Percentiles rank a stretch among this genome's conserved stretches.
Conservation (phyloP, 1,139 yeast genomes). For the Insectozyma bohioensis region DNA sequence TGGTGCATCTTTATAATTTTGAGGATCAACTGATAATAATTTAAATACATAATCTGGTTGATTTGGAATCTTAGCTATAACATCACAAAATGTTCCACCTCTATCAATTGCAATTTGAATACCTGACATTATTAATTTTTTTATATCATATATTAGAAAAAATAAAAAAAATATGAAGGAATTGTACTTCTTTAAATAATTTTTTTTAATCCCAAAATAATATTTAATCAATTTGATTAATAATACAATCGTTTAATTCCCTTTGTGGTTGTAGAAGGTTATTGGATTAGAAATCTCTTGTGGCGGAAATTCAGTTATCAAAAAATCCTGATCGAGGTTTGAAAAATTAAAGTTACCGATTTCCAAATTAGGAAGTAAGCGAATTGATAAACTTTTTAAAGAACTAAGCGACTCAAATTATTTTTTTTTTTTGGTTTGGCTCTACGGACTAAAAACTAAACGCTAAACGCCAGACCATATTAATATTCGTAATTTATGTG, state of each 20-base stretch:
- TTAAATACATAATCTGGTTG: slow-evolving; percentile 50
- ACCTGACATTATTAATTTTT: slow-evolving; percentile 13
- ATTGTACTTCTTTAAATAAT: background rate
- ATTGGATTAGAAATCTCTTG: no score
- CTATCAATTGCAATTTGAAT: slow-evolving; percentile 46
- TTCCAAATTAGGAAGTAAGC: slow-evolving; percentile 1
- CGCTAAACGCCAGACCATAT: no score
- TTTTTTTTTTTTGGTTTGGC: no score
- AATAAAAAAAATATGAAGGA: background rate
- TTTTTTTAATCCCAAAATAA: background rate
- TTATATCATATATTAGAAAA: no score
- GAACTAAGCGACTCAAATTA: no score
- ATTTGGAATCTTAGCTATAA: slow-evolving; percentile 53
- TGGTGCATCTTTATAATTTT: slow-evolving; percentile 85
- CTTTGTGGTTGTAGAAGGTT: no score
- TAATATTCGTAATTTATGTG: no score
- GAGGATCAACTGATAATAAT: slow-evolving; percentile 82
- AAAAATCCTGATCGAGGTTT: no score
- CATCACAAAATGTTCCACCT: slow-evolving; percentile 90
- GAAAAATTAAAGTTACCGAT: background rate
- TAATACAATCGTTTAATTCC: background rate
- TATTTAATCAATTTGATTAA: no score
- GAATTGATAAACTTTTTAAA: no score
- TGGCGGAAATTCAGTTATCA: no score
- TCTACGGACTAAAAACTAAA: no score